Conservation (phyloP, 441 rosid genomes). For the Brassica balearica region DNA sequence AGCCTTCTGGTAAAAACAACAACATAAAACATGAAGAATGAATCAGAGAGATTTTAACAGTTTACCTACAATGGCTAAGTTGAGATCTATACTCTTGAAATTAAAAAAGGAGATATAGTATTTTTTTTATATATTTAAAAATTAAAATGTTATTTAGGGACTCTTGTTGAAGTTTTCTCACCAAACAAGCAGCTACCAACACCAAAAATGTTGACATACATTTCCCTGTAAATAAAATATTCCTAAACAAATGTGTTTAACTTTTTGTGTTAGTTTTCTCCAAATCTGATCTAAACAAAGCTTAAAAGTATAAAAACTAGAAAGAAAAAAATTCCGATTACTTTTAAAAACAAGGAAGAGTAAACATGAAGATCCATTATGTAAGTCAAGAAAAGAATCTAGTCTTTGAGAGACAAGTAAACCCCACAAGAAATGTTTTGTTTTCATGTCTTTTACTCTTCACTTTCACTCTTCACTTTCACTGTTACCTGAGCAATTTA, state of each 20-base stretch:
- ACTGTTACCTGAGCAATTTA: constrained; percentile 40
- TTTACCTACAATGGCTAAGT: constrained; percentile 22
- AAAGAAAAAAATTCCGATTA: not conserved
- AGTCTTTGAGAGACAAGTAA: constrained; percentile 35
- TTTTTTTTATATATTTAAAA: not conserved
- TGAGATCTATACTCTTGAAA: constrained; percentile 38
- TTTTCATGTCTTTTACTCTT: constrained; percentile 21
- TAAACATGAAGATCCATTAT: constrained; percentile 38
- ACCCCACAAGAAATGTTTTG: constrained; percentile 38
- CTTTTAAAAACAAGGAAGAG: constrained; percentile 31
- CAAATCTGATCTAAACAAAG: constrained; percentile 39
- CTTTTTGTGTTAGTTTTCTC: constrained; percentile 23
- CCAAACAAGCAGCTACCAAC: constrained; percentile 43
- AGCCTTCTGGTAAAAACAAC: constrained; percentile 17
- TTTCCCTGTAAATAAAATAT: constrained; percentile 21
- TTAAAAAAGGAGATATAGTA: too few species aligned
- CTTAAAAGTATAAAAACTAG: constrained; percentile 5
- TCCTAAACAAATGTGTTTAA: constrained; percentile 1
- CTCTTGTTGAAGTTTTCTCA: constrained; percentile 43
- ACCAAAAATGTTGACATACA: constrained; percentile 33
- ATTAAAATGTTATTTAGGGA: constrained; percentile 17
- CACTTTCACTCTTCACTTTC: constrained; percentile 27
- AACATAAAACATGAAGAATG: constrained; percentile 7
- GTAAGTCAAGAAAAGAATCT: not conserved
- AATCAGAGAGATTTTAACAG: constrained; percentile 37